A percentile compares a stretch with the other conserved stretches of the same genome.
Conservation (phyloP, 371 early-diverging fungal genomes). For the Chytridium lagenaria region DNA sequence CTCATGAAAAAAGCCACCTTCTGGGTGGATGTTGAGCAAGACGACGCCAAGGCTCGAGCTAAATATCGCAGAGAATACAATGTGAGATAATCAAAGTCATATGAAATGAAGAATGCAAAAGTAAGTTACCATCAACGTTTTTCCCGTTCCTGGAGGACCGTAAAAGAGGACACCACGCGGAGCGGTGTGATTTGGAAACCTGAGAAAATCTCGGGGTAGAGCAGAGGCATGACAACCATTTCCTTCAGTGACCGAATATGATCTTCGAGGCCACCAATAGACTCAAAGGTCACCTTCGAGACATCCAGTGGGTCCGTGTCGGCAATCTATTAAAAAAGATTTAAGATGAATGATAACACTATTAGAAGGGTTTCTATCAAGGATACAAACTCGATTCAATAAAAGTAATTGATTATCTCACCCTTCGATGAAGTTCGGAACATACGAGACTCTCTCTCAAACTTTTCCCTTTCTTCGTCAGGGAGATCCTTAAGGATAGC, state of each 20-base stretch:
- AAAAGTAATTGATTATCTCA: background rate
- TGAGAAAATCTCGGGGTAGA: conserved; percentile 73
- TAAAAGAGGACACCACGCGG: conserved; percentile 67
- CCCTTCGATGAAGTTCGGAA: conserved; percentile 32
- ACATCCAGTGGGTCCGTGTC: conserved; percentile 54
- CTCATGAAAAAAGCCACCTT: conserved; percentile 79
- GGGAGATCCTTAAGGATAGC: conserved; percentile 35
- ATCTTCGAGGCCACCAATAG: conserved; percentile 65
- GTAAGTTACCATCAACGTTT: conserved; percentile 76
- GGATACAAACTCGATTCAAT: too few species aligned
- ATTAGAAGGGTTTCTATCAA: too few species aligned
- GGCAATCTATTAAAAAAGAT: conserved; percentile 41
- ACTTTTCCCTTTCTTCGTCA: conserved; percentile 34
- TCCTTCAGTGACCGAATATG: conserved; percentile 69
- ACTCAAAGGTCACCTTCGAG: conserved; percentile 57
- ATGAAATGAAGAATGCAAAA: conserved; percentile 55
- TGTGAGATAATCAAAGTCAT: conserved; percentile 59
- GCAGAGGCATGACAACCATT: conserved; percentile 82
- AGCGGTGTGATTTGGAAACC: conserved; percentile 69
- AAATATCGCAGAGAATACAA: too few species aligned
- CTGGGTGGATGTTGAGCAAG: conserved; percentile 61
- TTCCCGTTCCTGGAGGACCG: conserved; percentile 99
- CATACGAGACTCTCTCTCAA: conserved; percentile 24
- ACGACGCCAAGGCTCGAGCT: conserved; percentile 74
- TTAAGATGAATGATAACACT: too few species aligned